Percentiles rank a stretch among this genome's conserved stretches.
These are phyloP conservation scores for Clonostachys sp. DNA, from an alignment of 2,329 filamentous ascomycete species.

Conservation along the genomic window DNA sequence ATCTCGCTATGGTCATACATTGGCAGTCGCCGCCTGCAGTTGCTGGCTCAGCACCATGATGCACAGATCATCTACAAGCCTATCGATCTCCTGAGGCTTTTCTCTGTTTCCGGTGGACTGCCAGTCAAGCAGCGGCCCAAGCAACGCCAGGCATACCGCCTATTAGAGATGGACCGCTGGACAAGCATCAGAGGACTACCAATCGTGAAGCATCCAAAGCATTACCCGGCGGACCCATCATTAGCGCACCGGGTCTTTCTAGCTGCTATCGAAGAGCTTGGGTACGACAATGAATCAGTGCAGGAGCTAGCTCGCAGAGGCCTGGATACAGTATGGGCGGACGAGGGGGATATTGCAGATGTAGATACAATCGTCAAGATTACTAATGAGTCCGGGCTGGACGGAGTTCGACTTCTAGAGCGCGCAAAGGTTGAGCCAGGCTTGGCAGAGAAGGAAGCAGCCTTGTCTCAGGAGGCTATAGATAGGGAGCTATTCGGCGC, in stretches of 20 bases:
- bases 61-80: conserved; percentile 19
- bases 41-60: conserved; percentile 12
- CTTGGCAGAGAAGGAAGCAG: conserved; percentile 2
- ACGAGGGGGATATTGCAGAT: conserved; percentile 7
- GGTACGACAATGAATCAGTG: conserved; percentile 3
- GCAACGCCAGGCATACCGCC: conserved; percentile 20
- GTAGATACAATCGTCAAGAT: conserved; percentile 4
- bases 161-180: conserved; percentile 17
- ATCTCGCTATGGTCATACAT: conserved; percentile 21
- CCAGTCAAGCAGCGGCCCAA: conserved; percentile 20
- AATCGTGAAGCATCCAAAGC: conserved; percentile 13
- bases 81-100: conserved; percentile 18
- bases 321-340: conserved; percentile 5
- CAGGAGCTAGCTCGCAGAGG: conserved; percentile 5
- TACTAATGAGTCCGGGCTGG: conserved; percentile 3
- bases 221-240: conserved; percentile 15
- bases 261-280: conserved; percentile 1
- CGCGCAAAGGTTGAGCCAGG: neutral
- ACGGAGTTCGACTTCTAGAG: conserved; percentile 1
- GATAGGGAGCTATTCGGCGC: conserved; percentile 11
- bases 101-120: conserved; percentile 21
- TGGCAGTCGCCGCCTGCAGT: conserved; percentile 16
- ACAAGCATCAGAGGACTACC: conserved; percentile 14
- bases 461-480: conserved; percentile 9
- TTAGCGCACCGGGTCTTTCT: conserved; percentile 14